Percentiles rank a stretch among this genome's conserved stretches.
Conservation (phyloP, 1,284 basidiomycete species). For the Acaromyces ingoldii region DNA sequence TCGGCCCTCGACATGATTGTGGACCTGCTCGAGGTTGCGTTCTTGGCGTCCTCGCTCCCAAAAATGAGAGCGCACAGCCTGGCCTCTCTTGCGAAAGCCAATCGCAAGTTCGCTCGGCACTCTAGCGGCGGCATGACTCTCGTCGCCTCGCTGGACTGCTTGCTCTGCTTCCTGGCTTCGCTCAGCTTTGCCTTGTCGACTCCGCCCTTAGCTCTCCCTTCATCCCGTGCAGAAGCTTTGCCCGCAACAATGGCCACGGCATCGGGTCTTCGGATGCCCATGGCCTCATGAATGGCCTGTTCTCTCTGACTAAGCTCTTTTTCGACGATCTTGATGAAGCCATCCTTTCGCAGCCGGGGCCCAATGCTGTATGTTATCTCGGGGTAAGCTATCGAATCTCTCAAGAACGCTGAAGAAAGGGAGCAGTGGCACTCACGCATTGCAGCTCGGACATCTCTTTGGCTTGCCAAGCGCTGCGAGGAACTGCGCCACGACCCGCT, state of each 20-base stretch:
- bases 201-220: slow-evolving; percentile 9
- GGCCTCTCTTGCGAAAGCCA: slow-evolving; percentile 77
- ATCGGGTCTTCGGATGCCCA: slow-evolving; percentile 55
- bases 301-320: slow-evolving; percentile 79
- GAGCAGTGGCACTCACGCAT: slow-evolving; percentile 63
- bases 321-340: slow-evolving; percentile 89
- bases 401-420: too few relatives aligned
- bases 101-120: slow-evolving; percentile 85
- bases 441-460: slow-evolving; percentile 69
- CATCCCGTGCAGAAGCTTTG: not conserved
- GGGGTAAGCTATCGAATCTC: too few relatives aligned
- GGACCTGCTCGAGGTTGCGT: not conserved
- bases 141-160: slow-evolving; percentile 56
- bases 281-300: slow-evolving; percentile 62
- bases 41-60: slow-evolving; percentile 62
- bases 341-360: slow-evolving; percentile 88
- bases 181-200: slow-evolving; percentile 50
- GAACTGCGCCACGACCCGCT: slow-evolving; percentile 77
- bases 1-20: too few relatives aligned
- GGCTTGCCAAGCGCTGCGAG: slow-evolving; percentile 54
- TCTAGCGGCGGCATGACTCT: slow-evolving; percentile 85
- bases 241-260: slow-evolving; percentile 9
- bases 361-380: too few relatives aligned
- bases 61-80: slow-evolving; percentile 80
- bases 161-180: slow-evolving; percentile 34